Conservation (phyloP, 306 rosid genomes). For the Inga oerstediana region DNA sequence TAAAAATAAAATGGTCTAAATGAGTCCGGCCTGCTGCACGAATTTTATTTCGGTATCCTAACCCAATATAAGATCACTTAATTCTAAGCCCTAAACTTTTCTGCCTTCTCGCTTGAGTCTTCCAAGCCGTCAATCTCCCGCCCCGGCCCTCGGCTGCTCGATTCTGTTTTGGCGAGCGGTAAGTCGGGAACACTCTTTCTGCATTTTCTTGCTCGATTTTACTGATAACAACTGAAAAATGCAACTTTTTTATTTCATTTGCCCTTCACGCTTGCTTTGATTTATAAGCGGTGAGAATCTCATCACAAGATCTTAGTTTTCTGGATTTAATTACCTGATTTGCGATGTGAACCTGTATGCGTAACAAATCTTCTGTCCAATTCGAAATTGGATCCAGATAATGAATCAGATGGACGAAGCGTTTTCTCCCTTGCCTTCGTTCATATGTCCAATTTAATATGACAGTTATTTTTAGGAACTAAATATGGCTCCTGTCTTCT, state of each 20-base stretch:
- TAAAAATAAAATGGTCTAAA: no score
- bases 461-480: not conserved
- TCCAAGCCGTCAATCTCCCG: not conserved
- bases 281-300: not conserved
- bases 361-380: not conserved
- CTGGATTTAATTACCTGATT: not conserved
- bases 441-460: not conserved
- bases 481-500: not conserved
- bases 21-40: no score
- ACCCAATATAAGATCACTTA: no score
- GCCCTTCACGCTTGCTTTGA: not conserved
- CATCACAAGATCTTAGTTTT: not conserved
- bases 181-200: not conserved
- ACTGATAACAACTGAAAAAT: no score
- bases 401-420: not conserved
- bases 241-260: not conserved
- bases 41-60: no score
- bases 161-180: slow-evolving; percentile 4
- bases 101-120: not conserved
- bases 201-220: not conserved
- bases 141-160: not conserved
- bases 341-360: not conserved
- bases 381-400: not conserved
- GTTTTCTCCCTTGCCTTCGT: not conserved
- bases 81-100: no score